phyloP scores from a whole-genome alignment of 208 protist species.

The Endotrypanum monterogeii region DNA sequence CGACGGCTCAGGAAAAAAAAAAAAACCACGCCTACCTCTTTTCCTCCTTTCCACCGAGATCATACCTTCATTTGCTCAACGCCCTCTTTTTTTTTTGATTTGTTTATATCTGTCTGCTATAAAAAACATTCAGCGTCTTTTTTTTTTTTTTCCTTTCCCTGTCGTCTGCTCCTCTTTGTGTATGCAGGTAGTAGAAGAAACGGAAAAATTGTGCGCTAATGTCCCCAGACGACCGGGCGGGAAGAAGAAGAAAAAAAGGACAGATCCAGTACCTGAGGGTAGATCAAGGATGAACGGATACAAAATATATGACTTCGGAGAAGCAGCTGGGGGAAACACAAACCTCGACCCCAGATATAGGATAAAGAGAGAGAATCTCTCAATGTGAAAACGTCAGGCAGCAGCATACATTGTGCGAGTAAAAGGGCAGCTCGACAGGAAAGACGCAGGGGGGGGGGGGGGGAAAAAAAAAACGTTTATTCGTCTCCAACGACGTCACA shows the following conservation, averaged over 20 bases:
- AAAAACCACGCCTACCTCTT: too few species aligned
- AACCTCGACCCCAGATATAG: too few species aligned
- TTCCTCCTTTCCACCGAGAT: not conserved
- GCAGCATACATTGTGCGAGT: too few species aligned
- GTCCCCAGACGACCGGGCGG: too few species aligned
- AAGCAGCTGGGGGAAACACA: not conserved
- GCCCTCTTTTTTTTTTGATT: too few species aligned
- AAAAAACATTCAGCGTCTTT: too few species aligned
- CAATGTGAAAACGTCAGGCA: not conserved
- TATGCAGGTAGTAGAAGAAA: too few species aligned
- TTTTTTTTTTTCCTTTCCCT: not conserved
- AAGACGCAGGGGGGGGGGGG: not conserved
- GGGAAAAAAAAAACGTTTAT: not conserved
- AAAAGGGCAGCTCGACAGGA: not conserved
- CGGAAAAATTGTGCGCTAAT: too few species aligned
- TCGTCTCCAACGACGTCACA: too few species aligned
- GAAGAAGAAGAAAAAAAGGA: not conserved
- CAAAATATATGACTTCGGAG: too few species aligned
- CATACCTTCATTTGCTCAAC: too few species aligned
- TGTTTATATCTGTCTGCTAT: too few species aligned
- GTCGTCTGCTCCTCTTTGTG: not conserved
- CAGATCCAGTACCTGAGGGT: not conserved
- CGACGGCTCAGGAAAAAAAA: not conserved
- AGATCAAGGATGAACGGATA: not conserved
- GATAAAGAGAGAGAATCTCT: not conserved